A percentile compares a stretch with the other conserved stretches of the same genome.
phyloP scores from a whole-genome alignment of 768 basidiomycete species.

The Tulasnella sp. region DNA sequence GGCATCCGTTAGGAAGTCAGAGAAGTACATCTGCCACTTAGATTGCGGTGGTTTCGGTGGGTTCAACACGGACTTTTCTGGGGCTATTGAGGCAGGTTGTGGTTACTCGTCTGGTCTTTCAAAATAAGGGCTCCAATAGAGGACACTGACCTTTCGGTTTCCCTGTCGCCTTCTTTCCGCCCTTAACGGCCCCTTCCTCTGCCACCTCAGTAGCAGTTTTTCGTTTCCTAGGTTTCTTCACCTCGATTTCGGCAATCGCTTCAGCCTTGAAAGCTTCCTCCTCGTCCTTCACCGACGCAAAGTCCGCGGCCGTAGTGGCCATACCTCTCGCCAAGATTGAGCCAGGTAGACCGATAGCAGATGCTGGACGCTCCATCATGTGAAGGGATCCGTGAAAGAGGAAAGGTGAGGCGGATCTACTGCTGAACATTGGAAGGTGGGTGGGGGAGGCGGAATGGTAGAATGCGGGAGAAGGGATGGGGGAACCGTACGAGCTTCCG shows the following conservation, averaged over 20 bases:
- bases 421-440: not conserved
- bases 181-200: not conserved
- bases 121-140: too few species aligned
- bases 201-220: not conserved
- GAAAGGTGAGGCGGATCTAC: too few species aligned
- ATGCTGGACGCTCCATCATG: not conserved
- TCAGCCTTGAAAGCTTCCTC: not conserved
- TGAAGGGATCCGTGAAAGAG: not conserved
- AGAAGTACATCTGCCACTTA: slow-evolving; percentile 95
- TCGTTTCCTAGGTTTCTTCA: not conserved
- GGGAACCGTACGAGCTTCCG: not conserved
- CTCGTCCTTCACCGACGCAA: too few species aligned
- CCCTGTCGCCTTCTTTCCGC: not conserved
- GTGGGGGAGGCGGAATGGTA: not conserved
- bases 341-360: not conserved
- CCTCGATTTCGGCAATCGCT: not conserved
- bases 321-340: too few species aligned
- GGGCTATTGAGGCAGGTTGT: slow-evolving; percentile 31
- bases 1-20: slow-evolving; percentile 79
- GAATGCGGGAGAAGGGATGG: not conserved
- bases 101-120: not conserved
- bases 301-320: too few species aligned
- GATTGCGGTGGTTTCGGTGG: slow-evolving; percentile 89
- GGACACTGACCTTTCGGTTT: not conserved
- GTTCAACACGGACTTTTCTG: slow-evolving; percentile 67